Conservation (phyloP, 805 yeast genomes). For the Metschnikowia vanudenii region DNA sequence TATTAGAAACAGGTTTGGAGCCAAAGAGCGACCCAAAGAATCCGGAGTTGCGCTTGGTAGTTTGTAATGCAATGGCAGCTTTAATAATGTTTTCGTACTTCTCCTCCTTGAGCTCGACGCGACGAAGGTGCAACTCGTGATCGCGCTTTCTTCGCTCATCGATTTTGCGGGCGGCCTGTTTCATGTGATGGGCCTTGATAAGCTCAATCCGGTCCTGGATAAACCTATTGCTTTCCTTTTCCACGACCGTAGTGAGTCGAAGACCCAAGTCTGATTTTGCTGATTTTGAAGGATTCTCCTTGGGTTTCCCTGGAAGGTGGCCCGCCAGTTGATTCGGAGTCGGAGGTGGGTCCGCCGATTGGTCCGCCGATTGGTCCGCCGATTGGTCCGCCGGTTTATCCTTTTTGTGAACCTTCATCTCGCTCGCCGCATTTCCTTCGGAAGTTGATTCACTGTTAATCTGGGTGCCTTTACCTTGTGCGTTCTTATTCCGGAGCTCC, state of each 20-base stretch:
- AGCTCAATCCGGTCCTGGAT: conserved; percentile 39
- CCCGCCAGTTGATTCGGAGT: no score
- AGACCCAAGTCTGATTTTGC: conserved; percentile 23
- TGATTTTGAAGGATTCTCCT: conserved; percentile 1
- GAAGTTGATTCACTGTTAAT: no score
- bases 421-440: no score
- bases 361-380: no score
- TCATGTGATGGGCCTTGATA: conserved; percentile 38
- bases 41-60: conserved; percentile 23
- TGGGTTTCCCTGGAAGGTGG: no score
- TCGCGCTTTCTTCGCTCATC: conserved; percentile 40
- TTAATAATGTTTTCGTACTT: conserved; percentile 34
- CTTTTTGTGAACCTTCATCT: no score
- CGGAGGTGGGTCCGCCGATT: no score
- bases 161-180: conserved; percentile 36
- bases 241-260: conserved; percentile 31
- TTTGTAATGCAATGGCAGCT: conserved; percentile 27
- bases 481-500: conserved; percentile 20
- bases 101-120: conserved; percentile 38
- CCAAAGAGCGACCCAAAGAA: conserved; percentile 36
- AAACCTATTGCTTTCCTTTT: conserved; percentile 36
- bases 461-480: background rate
- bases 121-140: conserved; percentile 37
- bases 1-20: conserved; percentile 12
- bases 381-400: no score